Evolutionary conservation across 2,329 filamentous ascomycete genomes (phyloP).

Genomic region (Colletotrichum sp.): DNA sequence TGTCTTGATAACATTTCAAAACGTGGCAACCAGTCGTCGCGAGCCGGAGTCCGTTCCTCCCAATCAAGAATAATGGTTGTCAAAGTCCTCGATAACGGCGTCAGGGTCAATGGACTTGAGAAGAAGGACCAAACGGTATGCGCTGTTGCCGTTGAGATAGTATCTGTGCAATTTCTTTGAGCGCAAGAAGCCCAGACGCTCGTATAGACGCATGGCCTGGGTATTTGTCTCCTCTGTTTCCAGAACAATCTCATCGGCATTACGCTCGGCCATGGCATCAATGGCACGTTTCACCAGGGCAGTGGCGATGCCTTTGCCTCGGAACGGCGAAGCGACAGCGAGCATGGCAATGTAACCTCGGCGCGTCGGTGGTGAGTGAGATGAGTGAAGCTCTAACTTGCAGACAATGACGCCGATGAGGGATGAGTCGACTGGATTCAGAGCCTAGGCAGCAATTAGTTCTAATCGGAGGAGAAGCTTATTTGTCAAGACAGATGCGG

Average conservation of each 20-base stretch:
- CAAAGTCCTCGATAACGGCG: slow-evolving; percentile 38
- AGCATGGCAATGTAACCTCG: slow-evolving; percentile 99
- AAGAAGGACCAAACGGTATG: slow-evolving; percentile 85
- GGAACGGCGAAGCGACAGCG: slow-evolving; percentile 80
- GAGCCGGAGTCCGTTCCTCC: background rate
- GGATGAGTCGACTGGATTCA: slow-evolving; percentile 62
- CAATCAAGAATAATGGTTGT: slow-evolving; percentile 27
- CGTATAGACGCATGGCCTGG: slow-evolving; percentile 90
- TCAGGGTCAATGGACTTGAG: slow-evolving; percentile 63
- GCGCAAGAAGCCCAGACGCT: slow-evolving; percentile 87
- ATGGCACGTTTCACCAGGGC: slow-evolving; percentile 89
- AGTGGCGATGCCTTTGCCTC: slow-evolving; percentile 87
- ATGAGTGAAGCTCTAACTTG: slow-evolving; percentile 90
- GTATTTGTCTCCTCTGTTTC: slow-evolving; percentile 95
- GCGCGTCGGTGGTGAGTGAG: slow-evolving; percentile 74
- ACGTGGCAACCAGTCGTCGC: background rate
- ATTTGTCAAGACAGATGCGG: slow-evolving; percentile 24
- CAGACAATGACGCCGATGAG: slow-evolving; percentile 92
- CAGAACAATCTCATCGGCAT: slow-evolving; percentile 92
- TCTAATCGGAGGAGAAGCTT: background rate
- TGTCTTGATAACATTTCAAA: background rate
- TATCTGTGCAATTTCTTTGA: slow-evolving; percentile 95
- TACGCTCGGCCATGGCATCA: slow-evolving; percentile 82
- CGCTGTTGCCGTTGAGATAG: slow-evolving; percentile 95
- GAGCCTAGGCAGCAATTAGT: slow-evolving; percentile 46